Conservation (phyloP, 129 eudicot genomes). For the Pseudognaphalium luteoalbum region DNA sequence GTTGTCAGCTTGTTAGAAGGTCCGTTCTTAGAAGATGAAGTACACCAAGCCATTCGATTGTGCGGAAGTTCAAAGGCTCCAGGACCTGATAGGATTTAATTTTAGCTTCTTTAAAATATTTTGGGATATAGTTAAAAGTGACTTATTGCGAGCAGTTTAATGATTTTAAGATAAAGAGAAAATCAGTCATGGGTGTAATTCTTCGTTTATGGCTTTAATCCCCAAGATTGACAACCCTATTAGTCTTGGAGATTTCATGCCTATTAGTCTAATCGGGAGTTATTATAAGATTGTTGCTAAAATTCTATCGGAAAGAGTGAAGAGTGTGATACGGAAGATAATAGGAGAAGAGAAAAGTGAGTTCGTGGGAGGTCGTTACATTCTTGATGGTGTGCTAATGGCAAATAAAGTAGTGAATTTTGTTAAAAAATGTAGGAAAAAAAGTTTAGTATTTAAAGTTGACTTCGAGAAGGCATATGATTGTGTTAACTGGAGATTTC, state of each 20-base stretch:
- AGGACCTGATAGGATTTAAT: not conserved
- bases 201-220: not conserved
- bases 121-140: not conserved
- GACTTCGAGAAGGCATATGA: not conserved
- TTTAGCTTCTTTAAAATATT: too few species aligned
- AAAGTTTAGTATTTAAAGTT: not conserved
- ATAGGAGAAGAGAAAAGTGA: too few species aligned
- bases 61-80: not conserved
- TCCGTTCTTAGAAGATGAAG: not conserved
- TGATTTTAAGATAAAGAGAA: not conserved
- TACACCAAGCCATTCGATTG: not conserved
- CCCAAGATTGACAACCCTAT: not conserved
- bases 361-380: not conserved
- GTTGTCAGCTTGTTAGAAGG: not conserved
- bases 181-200: not conserved
- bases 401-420: not conserved
- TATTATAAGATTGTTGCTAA: not conserved
- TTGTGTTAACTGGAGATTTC: not conserved
- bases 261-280: not conserved
- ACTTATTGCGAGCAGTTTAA: not conserved
- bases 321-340: not conserved
- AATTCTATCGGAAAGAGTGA: not conserved
- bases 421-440: not conserved
- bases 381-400: not conserved
- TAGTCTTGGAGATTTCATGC: not conserved